phyloP scores from a whole-genome alignment of 805 yeast genomes.

The Tetrapisispora iriomotensis region DNA sequence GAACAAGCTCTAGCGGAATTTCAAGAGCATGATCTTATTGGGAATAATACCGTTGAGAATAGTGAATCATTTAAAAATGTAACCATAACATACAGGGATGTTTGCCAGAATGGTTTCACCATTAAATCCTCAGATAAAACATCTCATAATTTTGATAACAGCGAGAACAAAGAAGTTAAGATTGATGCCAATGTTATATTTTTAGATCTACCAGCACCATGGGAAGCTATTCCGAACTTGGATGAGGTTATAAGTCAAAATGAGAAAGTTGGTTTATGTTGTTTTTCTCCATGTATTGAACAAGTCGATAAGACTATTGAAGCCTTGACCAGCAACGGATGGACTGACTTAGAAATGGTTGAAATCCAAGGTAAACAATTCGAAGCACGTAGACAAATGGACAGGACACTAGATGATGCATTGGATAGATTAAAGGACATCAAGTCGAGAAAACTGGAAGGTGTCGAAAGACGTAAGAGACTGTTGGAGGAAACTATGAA shows the following conservation, averaged over 20 bases:
- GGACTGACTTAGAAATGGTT: constrained; percentile 85
- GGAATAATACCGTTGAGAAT: neutral
- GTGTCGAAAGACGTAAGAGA: constrained; percentile 46
- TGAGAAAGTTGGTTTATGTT: constrained; percentile 64
- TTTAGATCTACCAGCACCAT: constrained; percentile 91
- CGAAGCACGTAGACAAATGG: constrained; percentile 89
- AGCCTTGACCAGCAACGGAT: constrained; percentile 63
- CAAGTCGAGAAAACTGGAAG: constrained; percentile 57
- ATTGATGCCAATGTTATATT: constrained; percentile 69
- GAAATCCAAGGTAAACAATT: constrained; percentile 77
- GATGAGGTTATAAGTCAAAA: constrained; percentile 43
- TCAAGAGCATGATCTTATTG: constrained; percentile 51
- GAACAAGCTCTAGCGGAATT: constrained; percentile 73
- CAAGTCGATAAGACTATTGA: constrained; percentile 85
- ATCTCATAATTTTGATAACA: constrained; percentile 16
- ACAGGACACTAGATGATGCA: constrained; percentile 70
- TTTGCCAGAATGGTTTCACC: constrained; percentile 77
- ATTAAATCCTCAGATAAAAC: constrained; percentile 30
- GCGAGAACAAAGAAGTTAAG: constrained; percentile 16
- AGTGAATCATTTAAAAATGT: constrained; percentile 33
- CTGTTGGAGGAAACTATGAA: constrained; percentile 19
- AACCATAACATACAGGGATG: constrained; percentile 82
- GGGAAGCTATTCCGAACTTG: constrained; percentile 85
- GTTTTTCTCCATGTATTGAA: constrained; percentile 96
- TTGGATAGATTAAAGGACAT: constrained; percentile 72